Base-by-base conservation (phyloP, 441 rosid species). In the Adansonia grandidieri region DNA sequence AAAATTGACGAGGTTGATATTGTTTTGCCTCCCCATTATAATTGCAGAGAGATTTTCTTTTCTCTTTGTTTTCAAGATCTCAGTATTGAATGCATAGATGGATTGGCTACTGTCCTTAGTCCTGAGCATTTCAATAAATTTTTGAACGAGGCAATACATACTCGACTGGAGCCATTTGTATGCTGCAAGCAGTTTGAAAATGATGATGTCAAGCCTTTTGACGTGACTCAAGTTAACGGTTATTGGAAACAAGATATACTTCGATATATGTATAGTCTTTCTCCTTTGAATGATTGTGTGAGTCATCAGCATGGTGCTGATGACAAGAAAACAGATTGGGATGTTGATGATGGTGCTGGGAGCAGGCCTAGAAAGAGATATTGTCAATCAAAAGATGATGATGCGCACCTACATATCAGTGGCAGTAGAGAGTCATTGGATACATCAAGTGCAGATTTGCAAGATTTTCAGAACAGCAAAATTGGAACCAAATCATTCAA, bases 1-100 rank as follows among this genome's bases (percentile, higher is more conserved):
- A 89, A 88, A 86, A 89, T 88, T 88, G 97, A 90, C 75, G 98
- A 94, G 42, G 42, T 37, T 4, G 42, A 0, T 37, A 37, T 37
- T 87, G 85, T 75, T 84, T 87, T 86, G 78, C 81, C 94, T 77
- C 80, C 68, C 86, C 87, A 84, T 80, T 86, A 62, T 84, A 89
- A 82, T 85, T 92, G 86, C 87, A 85, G 91, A 84, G 98, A 94
- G 95, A 88, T 94, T 86, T 90, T 87, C 88, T 90, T 85, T 85
- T 91, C 98, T 88, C 89, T 82, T 77, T 88, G 89, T 86, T 91
- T 80, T 84, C 98, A 94, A 92, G 96, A 94, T 89, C 90, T 94
- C 84, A 88, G 83, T 81, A 79, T 94, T 48, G 96, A 94, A 81
- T 92, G 97, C 90, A 86, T 94, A 74, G 95, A 94, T 94, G 97